Evolutionary conservation across 441 rosid genomes (phyloP), one percentile per base, ranked within the genome.

Genomic region (Pelargonium fulgidum): DNA sequence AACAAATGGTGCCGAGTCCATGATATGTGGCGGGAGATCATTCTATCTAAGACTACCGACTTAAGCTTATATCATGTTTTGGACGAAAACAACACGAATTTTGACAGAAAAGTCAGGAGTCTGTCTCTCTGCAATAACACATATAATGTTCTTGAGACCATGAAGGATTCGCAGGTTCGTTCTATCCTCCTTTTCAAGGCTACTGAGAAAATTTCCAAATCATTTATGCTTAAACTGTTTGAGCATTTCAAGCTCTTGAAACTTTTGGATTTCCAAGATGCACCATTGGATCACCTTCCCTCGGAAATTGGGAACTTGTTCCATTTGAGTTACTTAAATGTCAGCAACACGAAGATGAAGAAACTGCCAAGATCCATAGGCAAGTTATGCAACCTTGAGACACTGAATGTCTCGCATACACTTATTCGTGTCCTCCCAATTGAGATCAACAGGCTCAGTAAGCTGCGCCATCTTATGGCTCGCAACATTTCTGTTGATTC

Each of bases 271-370:
- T 65, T 70, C 1, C 50, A 70, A 70, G 62, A 56, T 39, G 58
- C 59, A 52, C 65, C 54, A 3, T 4, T 65, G 17, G 4, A 52
- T 12, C 10, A 54, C 24, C 56, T 71, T 14, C 74, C 69, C 13
- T 59, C 58, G 5, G 77, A 59, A 29, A 19, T 73, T 9, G 76
- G 76, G 19, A 68, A 68, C 52, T 29, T 73, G 0, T 64, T 73
- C 47, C 69, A 73, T 64, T 42, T 64, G 59, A 69, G 45, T 29
- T 68, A 64, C 42, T 63, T 73, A 2, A 67, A 62, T 62, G 24
- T 64, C 7, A 52, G 39, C 50, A 48, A 64, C 11, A 73, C 76
- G n/a, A 54, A 68, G 8, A 47, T 73, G 10, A 42, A 73, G 56
- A 41, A 2, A 8, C 58, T 73, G 3, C 76, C 76, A 17, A 68